These are phyloP conservation scores for Phytophthora uliginosa DNA, from an alignment of 352 stramenopile genomes.

Conservation along the genomic window DNA sequence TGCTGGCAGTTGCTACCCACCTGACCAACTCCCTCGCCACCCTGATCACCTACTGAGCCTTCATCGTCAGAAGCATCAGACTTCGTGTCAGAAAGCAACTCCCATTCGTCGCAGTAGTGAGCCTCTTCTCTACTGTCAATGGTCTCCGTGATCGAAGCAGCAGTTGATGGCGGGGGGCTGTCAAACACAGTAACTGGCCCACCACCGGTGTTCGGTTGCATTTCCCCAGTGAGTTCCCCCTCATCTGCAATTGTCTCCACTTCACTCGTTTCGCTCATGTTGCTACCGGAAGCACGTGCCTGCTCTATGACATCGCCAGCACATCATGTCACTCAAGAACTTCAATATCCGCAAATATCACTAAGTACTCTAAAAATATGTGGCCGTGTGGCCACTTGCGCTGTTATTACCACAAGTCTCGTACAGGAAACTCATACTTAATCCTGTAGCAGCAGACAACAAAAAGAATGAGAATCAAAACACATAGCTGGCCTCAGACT, in stretches of 20 bases:
- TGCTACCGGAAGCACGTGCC: conserved; percentile 8
- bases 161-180: conserved; percentile 26
- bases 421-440: conserved; percentile 16
- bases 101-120: conserved; percentile 51
- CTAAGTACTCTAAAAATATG: conserved; percentile 42
- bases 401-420: conserved; percentile 26
- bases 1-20: background rate
- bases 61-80: conserved; percentile 17
- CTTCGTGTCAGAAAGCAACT: conserved; percentile 34
- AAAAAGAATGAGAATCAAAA: conserved; percentile 5
- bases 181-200: background rate
- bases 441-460: conserved; percentile 28
- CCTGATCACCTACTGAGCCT: background rate
- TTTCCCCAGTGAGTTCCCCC: background rate
- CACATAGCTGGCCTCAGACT: background rate
- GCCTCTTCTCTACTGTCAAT: conserved; percentile 53
- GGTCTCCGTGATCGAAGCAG: conserved; percentile 45
- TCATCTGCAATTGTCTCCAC: conserved; percentile 17
- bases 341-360: conserved; percentile 19
- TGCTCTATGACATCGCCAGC: conserved; percentile 7
- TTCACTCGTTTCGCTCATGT: conserved; percentile 25
- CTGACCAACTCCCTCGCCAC: conserved; percentile 3
- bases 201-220: background rate
- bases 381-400: conserved; percentile 18
- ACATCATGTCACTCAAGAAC: background rate